Evolutionary conservation across 768 basidiomycete genomes (phyloP).

Genomic region (Xanthoconium purpureum): DNA sequence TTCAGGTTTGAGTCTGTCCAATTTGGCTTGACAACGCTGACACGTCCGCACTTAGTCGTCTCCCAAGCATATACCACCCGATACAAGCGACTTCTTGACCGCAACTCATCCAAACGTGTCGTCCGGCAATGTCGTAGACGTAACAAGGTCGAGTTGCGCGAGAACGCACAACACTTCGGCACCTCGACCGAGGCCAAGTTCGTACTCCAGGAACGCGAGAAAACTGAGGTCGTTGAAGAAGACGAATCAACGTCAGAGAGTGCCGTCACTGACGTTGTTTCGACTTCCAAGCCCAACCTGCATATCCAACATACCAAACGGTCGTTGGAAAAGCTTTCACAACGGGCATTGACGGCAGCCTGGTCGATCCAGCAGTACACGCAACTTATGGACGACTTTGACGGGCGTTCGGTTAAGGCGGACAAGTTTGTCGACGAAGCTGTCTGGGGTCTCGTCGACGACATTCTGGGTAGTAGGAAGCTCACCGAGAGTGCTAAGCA

Average conservation of each 20-base stretch:
- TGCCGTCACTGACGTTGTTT: neutral
- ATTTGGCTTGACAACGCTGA: neutral
- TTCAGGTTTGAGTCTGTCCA: constrained; percentile 45
- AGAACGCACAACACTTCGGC: constrained; percentile 6
- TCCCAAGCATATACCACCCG: constrained; percentile 63
- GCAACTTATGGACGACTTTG: constrained; percentile 28
- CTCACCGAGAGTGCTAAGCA: constrained; percentile 34
- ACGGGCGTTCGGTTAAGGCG: constrained; percentile 3
- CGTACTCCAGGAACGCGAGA: neutral
- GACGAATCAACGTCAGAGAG: neutral
- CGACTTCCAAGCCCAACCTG: constrained; percentile 2
- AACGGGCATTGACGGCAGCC: constrained; percentile 36
- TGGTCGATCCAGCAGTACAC: constrained; percentile 41
- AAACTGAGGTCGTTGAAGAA: neutral
- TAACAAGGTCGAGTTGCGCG: constrained; percentile 13
- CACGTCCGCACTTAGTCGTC: constrained; percentile 43
- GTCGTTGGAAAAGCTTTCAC: constrained; percentile 39
- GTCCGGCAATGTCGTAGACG: constrained; percentile 44
- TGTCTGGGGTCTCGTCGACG: constrained; percentile 39
- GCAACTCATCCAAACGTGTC: constrained; percentile 42
- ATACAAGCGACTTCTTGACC: constrained; percentile 57
- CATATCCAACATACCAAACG: constrained; percentile 20
- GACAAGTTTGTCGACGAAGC: constrained; percentile 9
- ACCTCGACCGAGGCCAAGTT: constrained; percentile 3
- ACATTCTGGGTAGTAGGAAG: constrained; percentile 33